Percentiles rank a stretch among this genome's conserved stretches.
These are phyloP conservation scores for Aspergillus avenaceus DNA, from an alignment of 495 filamentous ascomycete species.

Conservation along the genomic window DNA sequence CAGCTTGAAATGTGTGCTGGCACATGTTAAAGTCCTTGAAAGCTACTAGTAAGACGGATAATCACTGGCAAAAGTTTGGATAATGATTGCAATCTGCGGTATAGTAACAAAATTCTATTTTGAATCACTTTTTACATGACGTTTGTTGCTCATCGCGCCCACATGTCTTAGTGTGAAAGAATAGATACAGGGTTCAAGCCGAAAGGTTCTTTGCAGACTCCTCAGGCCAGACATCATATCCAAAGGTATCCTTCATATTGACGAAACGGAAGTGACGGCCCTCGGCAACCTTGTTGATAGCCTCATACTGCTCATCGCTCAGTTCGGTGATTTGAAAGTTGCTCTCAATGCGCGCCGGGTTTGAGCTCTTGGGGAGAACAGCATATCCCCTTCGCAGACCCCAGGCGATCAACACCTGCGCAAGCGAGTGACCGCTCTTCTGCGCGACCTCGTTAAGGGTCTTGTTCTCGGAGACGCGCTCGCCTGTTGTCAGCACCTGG, in stretches of 20 bases:
- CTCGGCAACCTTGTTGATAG: slow-evolving; percentile 56
- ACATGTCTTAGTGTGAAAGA: too few relatives aligned
- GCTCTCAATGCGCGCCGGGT: slow-evolving; percentile 56
- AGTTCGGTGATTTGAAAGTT: slow-evolving; percentile 63
- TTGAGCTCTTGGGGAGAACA: slow-evolving; percentile 69
- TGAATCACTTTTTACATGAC: too few relatives aligned
- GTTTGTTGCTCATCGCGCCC: too few relatives aligned
- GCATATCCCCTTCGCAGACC: slow-evolving; percentile 67
- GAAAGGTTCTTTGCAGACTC: slow-evolving; percentile 40
- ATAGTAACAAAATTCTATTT: too few relatives aligned
- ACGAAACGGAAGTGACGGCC: slow-evolving; percentile 65
- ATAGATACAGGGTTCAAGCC: too few relatives aligned
- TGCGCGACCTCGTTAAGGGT: slow-evolving; percentile 58
- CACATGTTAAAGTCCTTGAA: too few relatives aligned
- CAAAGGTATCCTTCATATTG: slow-evolving; percentile 75
- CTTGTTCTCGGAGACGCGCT: slow-evolving; percentile 55
- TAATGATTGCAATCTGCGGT: too few relatives aligned
- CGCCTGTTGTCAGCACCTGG: slow-evolving; percentile 61
- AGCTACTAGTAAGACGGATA: too few relatives aligned
- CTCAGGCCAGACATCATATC: slow-evolving; percentile 48
- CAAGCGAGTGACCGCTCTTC: slow-evolving; percentile 57
- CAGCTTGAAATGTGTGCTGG: too few relatives aligned
- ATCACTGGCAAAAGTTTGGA: too few relatives aligned
- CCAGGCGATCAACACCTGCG: slow-evolving; percentile 69
- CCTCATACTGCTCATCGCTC: slow-evolving; percentile 50